These are phyloP conservation scores for Dryas drummondii DNA, from an alignment of 306 rosid species.

Conservation along the genomic window DNA sequence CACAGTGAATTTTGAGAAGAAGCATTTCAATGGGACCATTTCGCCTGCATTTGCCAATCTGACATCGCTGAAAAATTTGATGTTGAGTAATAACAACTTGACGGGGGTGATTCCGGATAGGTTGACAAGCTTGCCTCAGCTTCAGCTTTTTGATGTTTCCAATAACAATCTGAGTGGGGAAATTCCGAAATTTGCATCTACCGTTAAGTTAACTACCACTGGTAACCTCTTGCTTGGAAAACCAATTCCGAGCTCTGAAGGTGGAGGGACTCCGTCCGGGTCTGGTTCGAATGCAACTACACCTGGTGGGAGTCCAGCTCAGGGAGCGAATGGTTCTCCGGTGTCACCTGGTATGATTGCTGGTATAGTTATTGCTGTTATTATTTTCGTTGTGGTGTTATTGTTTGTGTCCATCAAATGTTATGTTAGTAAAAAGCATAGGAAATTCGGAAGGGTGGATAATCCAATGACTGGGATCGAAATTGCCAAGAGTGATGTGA, in stretches of 20 bases:
- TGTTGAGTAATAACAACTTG: conserved; percentile 44
- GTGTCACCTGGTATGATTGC: conserved; percentile 57
- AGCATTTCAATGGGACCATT: conserved; percentile 48
- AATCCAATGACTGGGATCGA: conserved; percentile 57
- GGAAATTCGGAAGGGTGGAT: conserved; percentile 59
- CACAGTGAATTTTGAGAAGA: conserved; percentile 41
- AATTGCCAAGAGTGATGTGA: conserved; percentile 42
- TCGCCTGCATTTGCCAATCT: conserved; percentile 66
- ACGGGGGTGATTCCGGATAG: conserved; percentile 51
- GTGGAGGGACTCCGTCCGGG: conserved; percentile 27
- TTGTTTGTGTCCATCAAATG: conserved; percentile 63
- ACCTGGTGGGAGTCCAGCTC: conserved; percentile 32
- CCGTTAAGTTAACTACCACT: conserved; percentile 34
- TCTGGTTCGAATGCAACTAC: conserved; percentile 33
- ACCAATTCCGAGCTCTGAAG: conserved; percentile 33
- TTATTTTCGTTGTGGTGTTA: conserved; percentile 51
- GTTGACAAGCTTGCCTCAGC: conserved; percentile 46
- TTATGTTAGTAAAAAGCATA: conserved; percentile 41
- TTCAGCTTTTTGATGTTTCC: conserved; percentile 56
- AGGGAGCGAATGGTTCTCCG: conserved; percentile 10
- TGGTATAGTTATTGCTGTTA: conserved; percentile 55
- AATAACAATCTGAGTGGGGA: conserved; percentile 55
- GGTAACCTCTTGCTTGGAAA: conserved; percentile 65
- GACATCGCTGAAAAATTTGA: conserved; percentile 48
- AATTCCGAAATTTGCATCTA: conserved; percentile 50